Evolutionary conservation across 768 basidiomycete species (phyloP).

Genomic region (Hygrocybe coccinea): DNA sequence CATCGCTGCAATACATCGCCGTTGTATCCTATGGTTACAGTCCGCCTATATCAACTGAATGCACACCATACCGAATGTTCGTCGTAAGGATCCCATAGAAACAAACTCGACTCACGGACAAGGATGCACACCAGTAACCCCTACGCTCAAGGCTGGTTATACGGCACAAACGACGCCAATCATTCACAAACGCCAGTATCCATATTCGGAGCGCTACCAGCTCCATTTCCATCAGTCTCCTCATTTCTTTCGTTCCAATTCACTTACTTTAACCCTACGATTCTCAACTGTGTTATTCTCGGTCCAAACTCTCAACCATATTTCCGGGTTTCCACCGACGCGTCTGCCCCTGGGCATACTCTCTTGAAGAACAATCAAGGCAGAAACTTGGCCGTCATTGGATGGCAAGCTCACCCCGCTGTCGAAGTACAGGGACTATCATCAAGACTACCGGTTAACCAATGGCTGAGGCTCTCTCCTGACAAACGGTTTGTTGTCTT

Average conservation of each 20-base stretch:
- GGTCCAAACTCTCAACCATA: slow-evolving; percentile 45
- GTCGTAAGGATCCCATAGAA: neutral
- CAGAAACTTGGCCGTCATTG: slow-evolving; percentile 48
- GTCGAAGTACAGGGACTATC: slow-evolving; percentile 53
- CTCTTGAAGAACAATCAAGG: slow-evolving; percentile 47
- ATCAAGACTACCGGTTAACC: slow-evolving; percentile 43
- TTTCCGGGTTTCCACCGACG: slow-evolving; percentile 49
- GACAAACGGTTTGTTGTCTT: slow-evolving; percentile 27
- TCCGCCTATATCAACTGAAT: neutral
- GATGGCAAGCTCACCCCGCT: slow-evolving; percentile 48
- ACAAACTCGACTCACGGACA: neutral
- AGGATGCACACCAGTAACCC: slow-evolving; percentile 28
- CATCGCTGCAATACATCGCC: no score
- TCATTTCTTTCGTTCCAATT: slow-evolving; percentile 42
- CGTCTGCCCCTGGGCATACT: slow-evolving; percentile 48
- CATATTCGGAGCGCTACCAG: slow-evolving; percentile 61
- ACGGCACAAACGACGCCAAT: slow-evolving; percentile 22
- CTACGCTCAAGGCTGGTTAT: slow-evolving; percentile 33
- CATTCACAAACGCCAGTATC: slow-evolving; percentile 32
- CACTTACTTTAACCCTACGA: slow-evolving; percentile 44
- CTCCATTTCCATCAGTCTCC: slow-evolving; percentile 34
- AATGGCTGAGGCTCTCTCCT: slow-evolving; percentile 51
- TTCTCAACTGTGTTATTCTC: slow-evolving; percentile 53
- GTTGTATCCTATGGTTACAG: no score
- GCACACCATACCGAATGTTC: neutral